These are phyloP conservation scores for Porcisia hertigi DNA, from an alignment of 208 protist genomes.

Conservation along the genomic window DNA sequence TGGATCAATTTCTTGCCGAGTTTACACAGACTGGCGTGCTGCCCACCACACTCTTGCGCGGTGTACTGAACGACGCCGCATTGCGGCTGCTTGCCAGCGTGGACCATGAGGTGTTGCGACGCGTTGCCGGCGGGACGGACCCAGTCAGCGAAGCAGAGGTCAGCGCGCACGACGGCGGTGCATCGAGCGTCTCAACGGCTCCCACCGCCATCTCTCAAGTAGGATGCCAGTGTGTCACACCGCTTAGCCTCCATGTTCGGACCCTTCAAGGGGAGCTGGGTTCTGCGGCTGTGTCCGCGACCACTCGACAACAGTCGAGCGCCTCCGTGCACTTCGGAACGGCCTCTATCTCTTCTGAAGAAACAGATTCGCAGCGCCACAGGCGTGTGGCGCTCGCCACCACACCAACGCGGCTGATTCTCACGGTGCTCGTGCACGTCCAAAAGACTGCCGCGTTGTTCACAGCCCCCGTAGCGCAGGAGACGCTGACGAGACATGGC, in stretches of 20 bases:
- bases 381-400: background rate
- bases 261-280: conserved; percentile 15
- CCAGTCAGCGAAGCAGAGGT: background rate
- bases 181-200: background rate
- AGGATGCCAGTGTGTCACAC: conserved; percentile 6
- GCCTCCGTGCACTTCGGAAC: conserved; percentile 7
- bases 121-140: conserved; percentile 18
- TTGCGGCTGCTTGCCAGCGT: conserved; percentile 34
- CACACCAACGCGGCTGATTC: conserved; percentile 18
- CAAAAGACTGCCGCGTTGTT: background rate
- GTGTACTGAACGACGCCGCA: conserved; percentile 33
- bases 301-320: background rate
- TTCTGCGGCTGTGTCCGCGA: background rate
- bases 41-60: conserved; percentile 22
- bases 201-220: background rate
- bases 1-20: conserved; percentile 20
- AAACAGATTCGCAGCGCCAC: conserved; percentile 13
- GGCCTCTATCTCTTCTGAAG: conserved; percentile 11
- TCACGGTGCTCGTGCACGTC: conserved; percentile 31
- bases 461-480: background rate
- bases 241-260: conserved; percentile 30
- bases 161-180: background rate
- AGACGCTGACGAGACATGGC: background rate
- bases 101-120: conserved; percentile 22
- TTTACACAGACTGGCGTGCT: conserved; percentile 27